phyloP scores from a whole-genome alignment of 1,284 basidiomycete genomes.

The Heterobasidion irregulare region DNA sequence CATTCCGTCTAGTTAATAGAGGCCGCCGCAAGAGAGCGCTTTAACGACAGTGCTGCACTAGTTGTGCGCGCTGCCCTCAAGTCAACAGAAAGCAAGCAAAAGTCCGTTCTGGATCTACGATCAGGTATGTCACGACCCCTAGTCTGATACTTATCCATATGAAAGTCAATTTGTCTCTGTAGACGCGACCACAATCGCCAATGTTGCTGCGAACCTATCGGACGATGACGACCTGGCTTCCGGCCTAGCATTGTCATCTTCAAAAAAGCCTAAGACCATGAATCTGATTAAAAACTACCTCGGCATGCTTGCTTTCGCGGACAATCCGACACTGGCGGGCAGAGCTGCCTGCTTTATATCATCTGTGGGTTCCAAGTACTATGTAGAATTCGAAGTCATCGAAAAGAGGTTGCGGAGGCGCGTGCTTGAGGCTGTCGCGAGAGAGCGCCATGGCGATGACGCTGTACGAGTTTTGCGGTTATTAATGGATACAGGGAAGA shows the following conservation, averaged over 20 bases:
- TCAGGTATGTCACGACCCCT: conserved; percentile 42
- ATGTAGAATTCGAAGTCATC: conserved; percentile 79
- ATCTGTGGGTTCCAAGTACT: conserved; percentile 61
- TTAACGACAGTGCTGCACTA: conserved; percentile 64
- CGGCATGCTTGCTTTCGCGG: conserved; percentile 66
- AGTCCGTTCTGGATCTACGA: conserved; percentile 47
- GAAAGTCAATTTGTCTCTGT: background rate
- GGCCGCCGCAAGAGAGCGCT: conserved; percentile 67
- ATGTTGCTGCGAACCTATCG: conserved; percentile 50
- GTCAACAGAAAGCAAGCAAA: conserved; percentile 58
- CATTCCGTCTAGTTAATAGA: conserved; percentile 57
- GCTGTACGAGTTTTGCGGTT: conserved; percentile 83
- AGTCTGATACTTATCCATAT: conserved; percentile 2
- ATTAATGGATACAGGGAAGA: conserved; percentile 83
- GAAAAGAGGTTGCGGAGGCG: conserved; percentile 63
- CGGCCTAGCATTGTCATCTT: conserved; percentile 44
- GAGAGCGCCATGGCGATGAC: conserved; percentile 80
- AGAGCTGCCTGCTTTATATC: conserved; percentile 62
- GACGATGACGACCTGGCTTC: conserved; percentile 49
- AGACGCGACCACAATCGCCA: conserved; percentile 60
- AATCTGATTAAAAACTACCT: conserved; percentile 69
- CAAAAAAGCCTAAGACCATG: conserved; percentile 50
- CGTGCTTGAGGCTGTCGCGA: conserved; percentile 74
- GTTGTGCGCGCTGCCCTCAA: conserved; percentile 69
- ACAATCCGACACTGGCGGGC: conserved; percentile 70